Evolutionary conservation across 352 stramenopile genomes (phyloP), one percentile per base, ranked within the genome.

Genomic region (Nothophytophthora sp.): DNA sequence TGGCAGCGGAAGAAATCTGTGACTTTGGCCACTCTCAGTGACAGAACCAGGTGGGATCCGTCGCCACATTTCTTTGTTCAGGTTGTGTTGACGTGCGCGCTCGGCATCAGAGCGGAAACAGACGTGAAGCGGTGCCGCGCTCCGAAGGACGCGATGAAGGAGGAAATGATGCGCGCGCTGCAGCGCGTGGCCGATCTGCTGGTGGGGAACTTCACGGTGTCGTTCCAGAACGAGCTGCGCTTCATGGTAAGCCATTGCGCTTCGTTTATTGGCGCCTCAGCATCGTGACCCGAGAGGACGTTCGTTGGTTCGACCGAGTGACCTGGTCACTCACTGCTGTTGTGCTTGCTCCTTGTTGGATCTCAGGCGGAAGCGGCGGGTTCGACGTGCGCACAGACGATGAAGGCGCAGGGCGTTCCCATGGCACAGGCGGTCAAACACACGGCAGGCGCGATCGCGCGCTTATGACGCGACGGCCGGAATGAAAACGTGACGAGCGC

Each of bases 171-270:
- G 54, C 72, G 70, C 24, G 76, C 56, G 39, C 47, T 92, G 11
- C 74, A 89, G 59, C 63, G 67, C 46, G 68, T 94, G 29, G 82
- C 80, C 28, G 67, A 89, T 48, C 67, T 94, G 44, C 48, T 94
- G 35, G 83, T 94, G 18, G 78, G 74, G 35, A 91, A 90, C 73
- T 94, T 94, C 51, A 79, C 73, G 0, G 79, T 76, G 24, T 90
- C 83, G 10, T 86, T 94, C 57, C 78, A 94, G 63, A 94, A 94
- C 47, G 83, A 94, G 44, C 63, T 94, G 38, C 83, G 83, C 47
- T 90, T 94, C 48, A 94, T 94, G 83, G 83, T 94, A 38, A 34
- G 59, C n/a, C n/a, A n/a, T n/a, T n/a, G n/a, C n/a, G n/a, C n/a
- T n/a, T n/a, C n/a, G n/a, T n/a, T n/a, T n/a, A n/a, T n/a, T n/a